These are phyloP conservation scores for Grigorovia yakushimaensis DNA, from an alignment of 805 yeast genomes.

Conservation along the genomic window DNA sequence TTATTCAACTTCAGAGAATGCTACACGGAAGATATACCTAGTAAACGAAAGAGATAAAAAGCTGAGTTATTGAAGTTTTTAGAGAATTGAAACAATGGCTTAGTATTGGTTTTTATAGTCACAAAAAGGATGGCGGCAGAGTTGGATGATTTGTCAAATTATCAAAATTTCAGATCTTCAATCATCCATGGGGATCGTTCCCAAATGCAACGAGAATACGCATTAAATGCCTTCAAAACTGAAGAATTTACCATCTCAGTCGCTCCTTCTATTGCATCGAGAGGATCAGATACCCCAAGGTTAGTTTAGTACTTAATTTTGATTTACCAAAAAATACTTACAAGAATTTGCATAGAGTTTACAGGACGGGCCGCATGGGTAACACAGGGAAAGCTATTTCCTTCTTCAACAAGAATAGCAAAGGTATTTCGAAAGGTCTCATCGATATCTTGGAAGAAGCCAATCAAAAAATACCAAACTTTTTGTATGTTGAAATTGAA, in stretches of 20 bases:
- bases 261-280: conserved; percentile 98
- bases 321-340: conserved; percentile 94
- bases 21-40: conserved; percentile 82
- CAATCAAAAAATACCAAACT: conserved; percentile 91
- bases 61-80: conserved; percentile 78
- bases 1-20: conserved; percentile 96
- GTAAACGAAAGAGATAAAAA: conserved; percentile 91
- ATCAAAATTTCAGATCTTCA: conserved; percentile 87
- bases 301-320: conserved; percentile 91
- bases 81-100: conserved; percentile 65
- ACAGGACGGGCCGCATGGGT: conserved; percentile 99
- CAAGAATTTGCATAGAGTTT: conserved; percentile 97
- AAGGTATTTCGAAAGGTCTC: conserved; percentile 75
- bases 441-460: conserved; percentile 83
- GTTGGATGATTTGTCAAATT: conserved; percentile 79
- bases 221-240: conserved; percentile 80
- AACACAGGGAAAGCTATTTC: conserved; percentile 96
- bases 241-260: conserved; percentile 90
- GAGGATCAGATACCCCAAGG: conserved; percentile 99
- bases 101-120: conserved; percentile 90
- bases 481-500: too few species aligned
- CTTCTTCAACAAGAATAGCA: conserved; percentile 90
- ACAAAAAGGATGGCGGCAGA: conserved; percentile 97
- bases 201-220: conserved; percentile 94
- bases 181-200: conserved; percentile 98